Conservation (phyloP, 164 flowering plant species). For the Liquidambar formosana region DNA sequence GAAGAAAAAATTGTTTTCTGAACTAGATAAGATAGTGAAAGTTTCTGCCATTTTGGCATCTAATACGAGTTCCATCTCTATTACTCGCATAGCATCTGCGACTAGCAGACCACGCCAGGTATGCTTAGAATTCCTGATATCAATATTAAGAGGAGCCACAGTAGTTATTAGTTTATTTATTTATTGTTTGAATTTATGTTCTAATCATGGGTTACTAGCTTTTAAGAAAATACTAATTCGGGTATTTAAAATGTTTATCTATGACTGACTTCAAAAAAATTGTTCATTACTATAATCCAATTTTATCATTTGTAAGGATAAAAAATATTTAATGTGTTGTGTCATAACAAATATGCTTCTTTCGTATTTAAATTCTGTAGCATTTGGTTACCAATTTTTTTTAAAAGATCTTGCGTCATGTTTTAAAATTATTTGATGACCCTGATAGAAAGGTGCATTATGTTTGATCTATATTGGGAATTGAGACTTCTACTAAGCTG, state of each 20-base stretch:
- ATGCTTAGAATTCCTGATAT: conserved; percentile 7
- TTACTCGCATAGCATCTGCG: conserved; percentile 79
- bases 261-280: too few species aligned
- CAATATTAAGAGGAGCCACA: not conserved
- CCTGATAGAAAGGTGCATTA: too few species aligned
- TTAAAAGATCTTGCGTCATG: too few species aligned
- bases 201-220: not conserved
- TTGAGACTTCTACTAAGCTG: too few species aligned
- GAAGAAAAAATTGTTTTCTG: conserved; percentile 69
- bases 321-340: too few species aligned
- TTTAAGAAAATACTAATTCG: not conserved
- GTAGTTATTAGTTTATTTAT: not conserved
- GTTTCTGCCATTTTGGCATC: conserved; percentile 82
- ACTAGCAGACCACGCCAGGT: conserved; percentile 81
- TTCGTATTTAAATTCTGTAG: too few species aligned
- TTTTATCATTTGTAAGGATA: too few species aligned
- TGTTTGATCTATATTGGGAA: too few species aligned
- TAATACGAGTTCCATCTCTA: conserved; percentile 96
- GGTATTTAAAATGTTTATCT: not conserved
- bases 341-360: too few species aligned
- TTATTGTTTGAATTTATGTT: not conserved
- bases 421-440: too few species aligned
- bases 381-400: too few species aligned
- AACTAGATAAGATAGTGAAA: conserved; percentile 70
- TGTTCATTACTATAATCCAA: too few species aligned